Conservation (phyloP, 352 stramenopile species). For the Pythium sukuiense region DNA sequence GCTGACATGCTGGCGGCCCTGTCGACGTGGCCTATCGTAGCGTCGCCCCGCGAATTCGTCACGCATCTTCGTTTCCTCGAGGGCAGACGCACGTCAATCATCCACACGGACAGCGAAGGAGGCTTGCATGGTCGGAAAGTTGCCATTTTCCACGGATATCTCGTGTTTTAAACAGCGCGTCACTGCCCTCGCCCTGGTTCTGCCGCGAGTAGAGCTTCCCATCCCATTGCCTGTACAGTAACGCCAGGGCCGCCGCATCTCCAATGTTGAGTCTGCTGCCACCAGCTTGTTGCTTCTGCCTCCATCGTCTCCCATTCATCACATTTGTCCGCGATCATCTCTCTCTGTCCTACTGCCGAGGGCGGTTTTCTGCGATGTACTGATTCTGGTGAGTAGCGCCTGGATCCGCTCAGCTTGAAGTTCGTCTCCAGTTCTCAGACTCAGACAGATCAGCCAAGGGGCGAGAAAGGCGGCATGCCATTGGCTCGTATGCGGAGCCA, state of each 20-base stretch:
- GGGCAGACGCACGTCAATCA: neutral
- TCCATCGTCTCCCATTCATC: too few species aligned
- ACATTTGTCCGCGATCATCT: too few species aligned
- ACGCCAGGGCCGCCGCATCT: neutral
- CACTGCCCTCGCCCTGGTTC: neutral
- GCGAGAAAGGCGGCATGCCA: neutral
- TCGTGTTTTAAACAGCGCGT: neutral
- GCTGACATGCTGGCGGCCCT: neutral
- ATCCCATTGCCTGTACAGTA: neutral
- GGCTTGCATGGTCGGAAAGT: neutral
- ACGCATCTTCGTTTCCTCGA: neutral
- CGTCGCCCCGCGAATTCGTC: neutral
- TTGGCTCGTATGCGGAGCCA: neutral
- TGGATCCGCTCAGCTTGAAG: neutral
- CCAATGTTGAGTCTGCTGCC: neutral
- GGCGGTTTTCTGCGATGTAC: too few species aligned
- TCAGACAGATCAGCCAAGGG: neutral
- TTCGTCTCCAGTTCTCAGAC: neutral
- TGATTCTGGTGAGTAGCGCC: neutral
- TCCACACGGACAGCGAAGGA: neutral
- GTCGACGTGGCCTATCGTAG: neutral
- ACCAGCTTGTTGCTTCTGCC: too few species aligned
- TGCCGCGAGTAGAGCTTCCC: neutral
- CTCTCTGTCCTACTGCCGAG: too few species aligned
- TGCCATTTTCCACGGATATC: neutral